phyloP scores from a whole-genome alignment of 1,139 yeast genomes.

The Blastobotrys arbuscula region DNA sequence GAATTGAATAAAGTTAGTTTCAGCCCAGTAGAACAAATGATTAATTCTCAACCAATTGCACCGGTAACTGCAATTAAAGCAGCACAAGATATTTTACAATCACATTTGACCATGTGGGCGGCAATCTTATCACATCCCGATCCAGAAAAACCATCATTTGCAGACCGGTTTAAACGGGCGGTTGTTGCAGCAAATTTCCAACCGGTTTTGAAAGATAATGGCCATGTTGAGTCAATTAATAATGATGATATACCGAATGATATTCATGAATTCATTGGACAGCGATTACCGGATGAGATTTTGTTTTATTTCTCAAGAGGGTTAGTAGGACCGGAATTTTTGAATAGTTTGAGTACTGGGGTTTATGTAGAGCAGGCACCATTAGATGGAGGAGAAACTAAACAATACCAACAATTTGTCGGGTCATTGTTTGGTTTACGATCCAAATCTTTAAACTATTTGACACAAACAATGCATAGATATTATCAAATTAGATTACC shows the following conservation, averaged over 20 bases:
- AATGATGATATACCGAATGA: conserved; percentile 58
- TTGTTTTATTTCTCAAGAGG: conserved; percentile 81
- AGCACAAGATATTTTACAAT: conserved; percentile 41
- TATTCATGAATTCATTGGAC: conserved; percentile 76
- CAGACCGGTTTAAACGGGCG: conserved; percentile 47
- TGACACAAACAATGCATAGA: conserved; percentile 72
- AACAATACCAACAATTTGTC: conserved; percentile 54
- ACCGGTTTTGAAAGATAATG: conserved; percentile 68
- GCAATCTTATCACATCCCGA: conserved; percentile 30
- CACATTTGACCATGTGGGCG: conserved; percentile 43
- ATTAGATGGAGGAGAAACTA: conserved; percentile 56
- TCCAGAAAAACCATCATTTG: conserved; percentile 26
- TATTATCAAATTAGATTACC: conserved; percentile 78
- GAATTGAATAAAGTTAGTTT: conserved; percentile 59
- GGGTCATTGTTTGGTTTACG: conserved; percentile 45
- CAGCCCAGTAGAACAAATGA: conserved; percentile 40
- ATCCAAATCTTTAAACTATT: conserved; percentile 58
- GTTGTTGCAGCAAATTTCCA: conserved; percentile 48
- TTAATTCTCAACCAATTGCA: conserved; percentile 33
- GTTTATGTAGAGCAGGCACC: conserved; percentile 61
- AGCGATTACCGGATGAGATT: conserved; percentile 80
- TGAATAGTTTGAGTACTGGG: conserved; percentile 56
- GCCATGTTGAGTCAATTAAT: conserved; percentile 57
- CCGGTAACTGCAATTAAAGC: conserved; percentile 34
- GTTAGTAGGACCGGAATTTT: conserved; percentile 55